Evolutionary conservation across 2,329 filamentous ascomycete genomes (phyloP), one percentile per base, ranked within the genome.

Genomic region (Coleophoma crateriformis): DNA sequence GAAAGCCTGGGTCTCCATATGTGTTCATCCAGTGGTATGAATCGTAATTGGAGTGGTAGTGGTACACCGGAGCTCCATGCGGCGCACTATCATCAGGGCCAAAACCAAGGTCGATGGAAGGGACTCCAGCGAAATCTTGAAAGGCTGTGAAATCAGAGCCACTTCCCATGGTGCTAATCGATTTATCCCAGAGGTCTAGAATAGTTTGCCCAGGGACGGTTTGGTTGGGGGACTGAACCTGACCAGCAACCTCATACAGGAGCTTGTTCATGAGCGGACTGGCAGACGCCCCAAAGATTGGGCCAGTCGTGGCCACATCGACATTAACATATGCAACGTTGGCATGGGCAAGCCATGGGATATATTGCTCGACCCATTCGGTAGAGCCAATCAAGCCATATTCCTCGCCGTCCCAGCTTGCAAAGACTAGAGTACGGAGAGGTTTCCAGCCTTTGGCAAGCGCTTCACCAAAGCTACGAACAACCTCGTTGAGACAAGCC

Each of bases 341-440:
- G 0, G 83, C 80, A 14, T 80, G 75, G 0, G 76, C 79, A 1
- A 95, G 77, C 88, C 88, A 94, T 0, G 85, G 81, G 1, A 90
- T 66, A 52, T 88, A 84, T 51, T 95, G 88, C 62, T 95, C 88
- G 0, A 95, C 87, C 87, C 88, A 95, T 62, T 95, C 89, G 0
- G 88, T 91, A 3, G 84, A 89, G 1, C 89, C 90, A 7, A 95
- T 67, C 1, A 94, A 71, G 0, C 87, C 88, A 59, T 92, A 92
- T 67, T 95, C 89, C 65, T 88, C 84, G 0, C 77, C 83, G 55
- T 87, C 84, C 82, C 82, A 87, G 0, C 71, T 76, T 19, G 87
- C 90, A 63, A 96, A 92, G 38, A 96, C 88, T 50, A 97, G 89
- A 0, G 92, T 97, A 19, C 92, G 85, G 17, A 90, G 76, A 0